These are phyloP conservation scores for Blastobotrys muscicola DNA, from an alignment of 805 yeast genomes.

Conservation along the genomic window DNA sequence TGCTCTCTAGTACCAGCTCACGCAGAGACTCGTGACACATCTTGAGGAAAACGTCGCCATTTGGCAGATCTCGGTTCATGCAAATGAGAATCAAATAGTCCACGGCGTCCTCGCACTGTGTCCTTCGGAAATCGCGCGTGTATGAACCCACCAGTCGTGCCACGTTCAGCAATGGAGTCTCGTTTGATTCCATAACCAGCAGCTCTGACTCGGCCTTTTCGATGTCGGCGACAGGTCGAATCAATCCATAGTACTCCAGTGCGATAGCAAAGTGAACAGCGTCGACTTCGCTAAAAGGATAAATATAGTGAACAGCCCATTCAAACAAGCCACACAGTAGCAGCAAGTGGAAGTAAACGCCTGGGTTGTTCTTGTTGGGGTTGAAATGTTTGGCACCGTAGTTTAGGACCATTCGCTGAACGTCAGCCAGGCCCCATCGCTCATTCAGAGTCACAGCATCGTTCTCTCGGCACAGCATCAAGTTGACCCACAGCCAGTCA, in stretches of 20 bases:
- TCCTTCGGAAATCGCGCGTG: constrained; percentile 69
- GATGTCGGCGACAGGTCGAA: constrained; percentile 38
- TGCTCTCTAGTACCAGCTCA: constrained; percentile 75
- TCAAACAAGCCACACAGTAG: constrained; percentile 74
- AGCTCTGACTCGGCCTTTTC: constrained; percentile 27
- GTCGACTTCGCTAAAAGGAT: constrained; percentile 62
- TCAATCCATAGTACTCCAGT: constrained; percentile 60
- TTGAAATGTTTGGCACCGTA: constrained; percentile 69
- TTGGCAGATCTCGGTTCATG: constrained; percentile 33
- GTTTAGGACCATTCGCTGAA: constrained; percentile 60
- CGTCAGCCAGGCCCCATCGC: constrained; percentile 59
- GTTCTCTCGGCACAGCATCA: constrained; percentile 59
- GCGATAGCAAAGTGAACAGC: constrained; percentile 86
- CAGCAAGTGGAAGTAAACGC: constrained; percentile 64
- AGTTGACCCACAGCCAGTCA: constrained; percentile 96
- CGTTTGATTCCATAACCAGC: constrained; percentile 26
- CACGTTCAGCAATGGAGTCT: constrained; percentile 34
- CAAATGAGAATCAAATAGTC: constrained; percentile 74
- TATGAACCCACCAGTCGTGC: constrained; percentile 68
- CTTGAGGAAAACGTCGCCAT: constrained; percentile 36
- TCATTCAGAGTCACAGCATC: constrained; percentile 48
- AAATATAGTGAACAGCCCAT: constrained; percentile 58
- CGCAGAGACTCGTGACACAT: constrained; percentile 70
- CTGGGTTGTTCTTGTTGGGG: constrained; percentile 48
- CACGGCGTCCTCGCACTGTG: constrained; percentile 87